phyloP scores from a whole-genome alignment of 768 basidiomycete genomes.

The Agrocybe praecox region DNA sequence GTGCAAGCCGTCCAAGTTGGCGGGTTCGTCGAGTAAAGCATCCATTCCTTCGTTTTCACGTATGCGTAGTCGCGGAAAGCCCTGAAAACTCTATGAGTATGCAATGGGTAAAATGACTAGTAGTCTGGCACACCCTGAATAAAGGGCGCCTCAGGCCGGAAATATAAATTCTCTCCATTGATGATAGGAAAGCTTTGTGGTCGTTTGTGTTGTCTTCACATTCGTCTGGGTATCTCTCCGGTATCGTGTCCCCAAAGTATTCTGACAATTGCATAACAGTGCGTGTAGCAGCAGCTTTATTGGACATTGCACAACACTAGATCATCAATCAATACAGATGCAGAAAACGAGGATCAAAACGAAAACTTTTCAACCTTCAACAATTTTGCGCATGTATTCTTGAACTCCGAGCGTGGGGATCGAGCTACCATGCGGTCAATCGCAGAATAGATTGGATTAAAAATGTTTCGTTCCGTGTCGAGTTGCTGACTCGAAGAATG shows the following conservation, averaged over 20 bases:
- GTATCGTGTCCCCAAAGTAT: neutral
- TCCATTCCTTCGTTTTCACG: slow-evolving; percentile 1
- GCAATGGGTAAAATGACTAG: neutral
- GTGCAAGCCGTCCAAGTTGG: neutral
- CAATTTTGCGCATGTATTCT: slow-evolving; percentile 40
- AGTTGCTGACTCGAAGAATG: slow-evolving; percentile 47
- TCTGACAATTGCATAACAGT: neutral
- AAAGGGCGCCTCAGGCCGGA: slow-evolving; percentile 40
- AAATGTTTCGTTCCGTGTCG: slow-evolving; percentile 50
- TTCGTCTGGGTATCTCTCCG: neutral
- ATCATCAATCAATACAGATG: neutral
- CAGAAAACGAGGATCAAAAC: neutral
- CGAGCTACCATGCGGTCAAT: slow-evolving; percentile 53
- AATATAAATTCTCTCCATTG: slow-evolving; percentile 48
- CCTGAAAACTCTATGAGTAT: slow-evolving; percentile 1
- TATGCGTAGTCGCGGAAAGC: slow-evolving; percentile 5
- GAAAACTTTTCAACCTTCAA: slow-evolving; percentile 43
- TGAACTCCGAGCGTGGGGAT: slow-evolving; percentile 51
- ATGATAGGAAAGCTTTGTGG: slow-evolving; percentile 37
- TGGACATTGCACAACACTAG: neutral
- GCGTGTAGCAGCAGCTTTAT: neutral
- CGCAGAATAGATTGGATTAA: slow-evolving; percentile 51
- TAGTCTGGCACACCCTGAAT: slow-evolving; percentile 45
- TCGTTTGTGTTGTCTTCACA: slow-evolving; percentile 10
- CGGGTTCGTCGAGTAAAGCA: neutral